Evolutionary conservation across 371 early-diverging fungal genomes (phyloP), one percentile per base, ranked within the genome.

Genomic region (Batkoa obscura): DNA sequence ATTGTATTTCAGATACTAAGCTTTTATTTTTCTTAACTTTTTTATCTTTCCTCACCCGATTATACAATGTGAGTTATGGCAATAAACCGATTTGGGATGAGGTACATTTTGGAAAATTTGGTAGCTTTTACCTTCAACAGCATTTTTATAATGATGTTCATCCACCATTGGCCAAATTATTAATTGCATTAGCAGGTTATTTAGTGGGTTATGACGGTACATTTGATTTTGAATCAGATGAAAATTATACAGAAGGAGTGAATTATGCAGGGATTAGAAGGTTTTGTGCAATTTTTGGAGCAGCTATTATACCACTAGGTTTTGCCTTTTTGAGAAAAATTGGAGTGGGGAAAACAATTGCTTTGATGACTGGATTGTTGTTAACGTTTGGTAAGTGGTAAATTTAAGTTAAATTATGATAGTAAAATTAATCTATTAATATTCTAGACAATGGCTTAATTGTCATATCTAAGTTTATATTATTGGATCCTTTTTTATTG

Each of bases 121-220:
- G 88, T 17, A 85, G 88, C n/a, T 75, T 91, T 66, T 97, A 97
- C 68, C 68, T 97, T 55, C 87, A 90, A 59, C 77, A 80, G 43
- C 84, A 86, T 43, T 99, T 98, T 65, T 86, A 97, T 67, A 95
- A 95, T 68, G 99, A 99, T 70, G 99, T 99, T 0, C 99, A 99
- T 73, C 99, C 99, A 43, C 99, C 99, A 1, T 77, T 99, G 45
- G 99, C 99, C 51, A 99, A 99, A 70, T 89, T 99, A 74, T 72
- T 99, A 30, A 84, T 93, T 10, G 99, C 90, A 1, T 68, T 99
- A 10, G 79, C 94, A 12, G 99, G 92, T 50, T 68, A 78, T 38
- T 50, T 99, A 8, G 86, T 83, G 33, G 88, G 90, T 1, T 97
- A 91, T 62, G 71, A 92, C 65, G 92, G 91, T 2, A 68, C 76